Evolutionary conservation across 306 rosid genomes (phyloP).

Genomic region (Fagus crenata): DNA sequence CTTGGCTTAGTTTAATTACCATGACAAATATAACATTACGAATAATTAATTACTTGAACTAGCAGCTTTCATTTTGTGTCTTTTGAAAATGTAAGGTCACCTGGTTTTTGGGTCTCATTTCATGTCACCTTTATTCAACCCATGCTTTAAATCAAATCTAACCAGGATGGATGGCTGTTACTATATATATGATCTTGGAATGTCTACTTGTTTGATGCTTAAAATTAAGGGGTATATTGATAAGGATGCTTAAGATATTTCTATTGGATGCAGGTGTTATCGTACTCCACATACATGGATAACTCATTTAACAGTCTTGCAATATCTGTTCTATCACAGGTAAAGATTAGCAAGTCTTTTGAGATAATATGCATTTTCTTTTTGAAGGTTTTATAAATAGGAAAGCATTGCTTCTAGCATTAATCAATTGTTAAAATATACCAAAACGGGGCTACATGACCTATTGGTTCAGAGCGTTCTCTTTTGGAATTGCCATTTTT

Average conservation of each 20-base stretch:
- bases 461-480: background rate
- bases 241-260: constrained; percentile 26
- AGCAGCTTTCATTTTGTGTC: background rate
- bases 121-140: background rate
- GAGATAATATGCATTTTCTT: constrained; percentile 16
- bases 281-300: constrained; percentile 73
- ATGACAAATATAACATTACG: background rate
- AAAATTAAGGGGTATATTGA: constrained; percentile 17
- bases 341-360: constrained; percentile 28
- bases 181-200: background rate
- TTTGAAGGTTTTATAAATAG: background rate
- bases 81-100: background rate
- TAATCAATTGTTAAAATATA: background rate
- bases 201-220: background rate
- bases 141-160: background rate
- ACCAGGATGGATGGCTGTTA: background rate
- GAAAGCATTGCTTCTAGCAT: background rate
- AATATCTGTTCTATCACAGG: constrained; percentile 74
- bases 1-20: background rate
- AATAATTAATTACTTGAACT: background rate
- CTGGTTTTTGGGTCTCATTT: background rate
- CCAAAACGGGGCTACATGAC: background rate
- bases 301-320: constrained; percentile 79
- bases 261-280: constrained; percentile 69
- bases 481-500: constrained; percentile 2